Conservation (phyloP, 139 green algal genomes). For the Asterochloris sp. region DNA sequence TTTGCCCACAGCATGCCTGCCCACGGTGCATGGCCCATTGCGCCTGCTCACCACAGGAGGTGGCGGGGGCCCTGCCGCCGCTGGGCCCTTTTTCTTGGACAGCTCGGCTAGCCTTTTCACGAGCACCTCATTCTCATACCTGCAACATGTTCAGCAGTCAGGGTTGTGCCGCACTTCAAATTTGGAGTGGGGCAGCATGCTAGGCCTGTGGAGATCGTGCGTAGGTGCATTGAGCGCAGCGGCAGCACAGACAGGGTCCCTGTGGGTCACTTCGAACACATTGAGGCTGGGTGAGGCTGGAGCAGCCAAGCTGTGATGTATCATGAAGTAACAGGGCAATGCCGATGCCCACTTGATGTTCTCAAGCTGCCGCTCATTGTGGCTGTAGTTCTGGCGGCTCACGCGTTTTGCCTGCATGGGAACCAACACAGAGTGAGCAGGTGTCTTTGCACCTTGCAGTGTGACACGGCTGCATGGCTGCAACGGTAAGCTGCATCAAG, state of each 20-base stretch:
- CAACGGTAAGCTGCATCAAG: not conserved
- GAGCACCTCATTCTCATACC: too few species aligned
- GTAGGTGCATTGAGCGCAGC: not conserved
- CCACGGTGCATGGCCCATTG: too few species aligned
- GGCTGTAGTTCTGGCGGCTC: constrained; percentile 12
- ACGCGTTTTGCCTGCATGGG: not conserved
- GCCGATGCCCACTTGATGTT: constrained; percentile 3
- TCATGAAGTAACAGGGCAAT: not conserved
- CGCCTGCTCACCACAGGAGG: too few species aligned
- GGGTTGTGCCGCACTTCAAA: not conserved
- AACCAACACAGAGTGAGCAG: not conserved
- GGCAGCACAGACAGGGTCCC: not conserved
- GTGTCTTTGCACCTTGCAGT: not conserved
- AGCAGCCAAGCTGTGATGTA: constrained; percentile 6
- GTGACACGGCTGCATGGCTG: not conserved
- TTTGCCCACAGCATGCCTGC: too few species aligned
- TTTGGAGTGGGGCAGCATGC: not conserved
- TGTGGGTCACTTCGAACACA: not conserved
- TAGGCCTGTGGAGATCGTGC: not conserved
- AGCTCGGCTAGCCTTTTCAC: too few species aligned
- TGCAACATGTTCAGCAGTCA: too few species aligned
- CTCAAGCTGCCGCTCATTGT: constrained; percentile 1
- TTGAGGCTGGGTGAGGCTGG: not conserved
- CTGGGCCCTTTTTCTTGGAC: too few species aligned
- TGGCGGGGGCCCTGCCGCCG: too few species aligned